Base-by-base conservation (phyloP, 768 basidiomycete species). In the Leccinum arenicola region DNA sequence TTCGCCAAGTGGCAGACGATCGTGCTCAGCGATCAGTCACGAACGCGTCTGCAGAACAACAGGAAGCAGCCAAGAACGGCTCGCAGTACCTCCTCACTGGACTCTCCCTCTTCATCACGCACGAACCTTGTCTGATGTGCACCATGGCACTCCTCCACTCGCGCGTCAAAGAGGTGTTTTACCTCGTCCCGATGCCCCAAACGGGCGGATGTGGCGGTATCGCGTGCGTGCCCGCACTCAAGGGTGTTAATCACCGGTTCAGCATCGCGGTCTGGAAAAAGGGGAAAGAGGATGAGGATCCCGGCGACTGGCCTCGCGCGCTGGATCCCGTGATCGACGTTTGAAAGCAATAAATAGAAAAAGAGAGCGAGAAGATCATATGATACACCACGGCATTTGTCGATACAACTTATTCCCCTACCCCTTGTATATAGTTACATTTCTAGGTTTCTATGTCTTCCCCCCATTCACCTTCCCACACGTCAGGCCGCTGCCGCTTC, bases 121-220 rank as follows among this genome's bases (percentile, higher is more conserved):
- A 99, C 74, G 97, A 99, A 66, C 97, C 97, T 0, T 99, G 97
- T 66, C 82, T 99, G 57, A 94, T 98, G 93, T 99, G 97, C 72
- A 85, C 87, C 66, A 99, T 99, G 97, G 93, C 95, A 2, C 76
- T 98, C 21, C 76, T 97, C 6, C 97, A 99, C 73, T 95, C 92
- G 1, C 84, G 97, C n/a, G 93, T 98, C 57, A 88, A 89, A 66
- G 87, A 94, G 60, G 82, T 98, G 6, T 81, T 92, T 69, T 86
- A 87, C 68, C 69, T 98, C 35, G 69, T 83, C 25, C 83, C 88
- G 1, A 91, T 91, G 85, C 74, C 79, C 0, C 75, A 80, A 54
- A 95, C 93, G 0, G 96, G 97, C 27, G 96, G 95, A 0, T 94
- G 93, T 60, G 93, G 95, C 12, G 83, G 91, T 31, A 69, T 80